A percentile compares a stretch with the other conserved stretches of the same genome.
Conservation (phyloP, 1,284 basidiomycete genomes). For the Puccinia novopanici region DNA sequence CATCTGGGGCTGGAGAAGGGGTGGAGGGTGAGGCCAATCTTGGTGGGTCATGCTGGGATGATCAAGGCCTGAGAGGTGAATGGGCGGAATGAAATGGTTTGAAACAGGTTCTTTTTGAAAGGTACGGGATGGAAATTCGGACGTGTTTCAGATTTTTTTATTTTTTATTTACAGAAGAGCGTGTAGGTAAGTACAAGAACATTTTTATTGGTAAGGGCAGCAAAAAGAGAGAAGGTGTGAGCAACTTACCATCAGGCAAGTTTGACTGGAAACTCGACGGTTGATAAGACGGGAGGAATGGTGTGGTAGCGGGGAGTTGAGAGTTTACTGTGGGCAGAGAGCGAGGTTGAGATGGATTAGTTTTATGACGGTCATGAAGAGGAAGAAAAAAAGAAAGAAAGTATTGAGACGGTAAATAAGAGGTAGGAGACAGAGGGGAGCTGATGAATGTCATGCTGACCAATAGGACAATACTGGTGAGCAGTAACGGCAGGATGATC, state of each 20-base stretch:
- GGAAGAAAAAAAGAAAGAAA: not conserved
- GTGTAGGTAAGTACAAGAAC: not conserved
- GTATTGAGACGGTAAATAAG: too few relatives aligned
- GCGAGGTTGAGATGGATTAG: slow-evolving; percentile 9
- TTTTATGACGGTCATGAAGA: not conserved
- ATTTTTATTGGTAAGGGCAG: not conserved
- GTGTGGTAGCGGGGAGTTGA: not conserved
- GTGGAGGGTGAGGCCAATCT: not conserved
- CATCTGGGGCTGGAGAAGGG: not conserved
- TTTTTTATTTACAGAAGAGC: not conserved
- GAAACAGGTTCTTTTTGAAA: not conserved
- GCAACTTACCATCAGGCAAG: not conserved
- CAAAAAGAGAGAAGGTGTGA: not conserved
- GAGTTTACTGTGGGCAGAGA: not conserved
- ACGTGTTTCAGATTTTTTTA: slow-evolving; percentile 2
- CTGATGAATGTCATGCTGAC: not conserved
- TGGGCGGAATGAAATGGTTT: not conserved
- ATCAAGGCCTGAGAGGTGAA: not conserved
- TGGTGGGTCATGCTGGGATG: not conserved
- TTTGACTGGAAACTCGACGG: not conserved
- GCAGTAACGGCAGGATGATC: too few relatives aligned
- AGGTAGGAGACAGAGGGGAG: not conserved
- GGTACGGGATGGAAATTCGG: too few relatives aligned
- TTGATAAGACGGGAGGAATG: not conserved
- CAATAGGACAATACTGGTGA: not conserved